Evolutionary conservation across 805 yeast genomes (phyloP), one percentile per base, ranked within the genome.

Genomic region (Maudiozyma barnettii): DNA sequence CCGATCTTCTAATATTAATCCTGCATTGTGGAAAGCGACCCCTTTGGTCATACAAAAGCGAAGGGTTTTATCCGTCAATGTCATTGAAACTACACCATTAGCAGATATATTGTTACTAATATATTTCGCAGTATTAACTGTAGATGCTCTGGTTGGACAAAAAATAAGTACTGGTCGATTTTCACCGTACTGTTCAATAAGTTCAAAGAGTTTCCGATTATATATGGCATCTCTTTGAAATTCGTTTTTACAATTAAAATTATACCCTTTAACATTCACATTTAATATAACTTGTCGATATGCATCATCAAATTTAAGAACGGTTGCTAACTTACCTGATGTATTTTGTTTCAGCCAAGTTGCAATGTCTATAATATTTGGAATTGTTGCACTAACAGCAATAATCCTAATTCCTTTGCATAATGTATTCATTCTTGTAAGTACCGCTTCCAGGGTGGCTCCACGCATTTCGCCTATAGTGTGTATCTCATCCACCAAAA

Each of bases 21-120:
- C 84, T 3, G 83, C 84, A 60, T 79, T 81, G 51, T 79, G 84
- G 52, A 65, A 76, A 0, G 76, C 78, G 35, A 79, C 64, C 0
- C 81, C 80, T 6, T 51, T 47, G 4, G 41, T 37, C 1, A 48
- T 39, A 43, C 59, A 56, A 10, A 52, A 54, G 2, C 3, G 12
- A 0, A 46, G 43, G 4, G 19, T 18, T 10, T 23, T 42, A 18
- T 46, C 49, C 5, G 22, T 20, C 5, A 41, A 4, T 7, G 5
- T 18, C 14, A 12, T 7, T 18, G 29, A n/a, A 41, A 49, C 19
- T 13, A 13, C 14, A 18, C 26, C 29, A 4, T 30, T 21, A 12
- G 13, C 4, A 13, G 26, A 12, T 9, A 7, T 16, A 13, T 22
- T 39, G n/a, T 56, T 54, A 12, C 54, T 46, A 4, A 76, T 43